phyloP scores from a whole-genome alignment of 2,329 filamentous ascomycete genomes.

The Sclerotinia nivalis region DNA sequence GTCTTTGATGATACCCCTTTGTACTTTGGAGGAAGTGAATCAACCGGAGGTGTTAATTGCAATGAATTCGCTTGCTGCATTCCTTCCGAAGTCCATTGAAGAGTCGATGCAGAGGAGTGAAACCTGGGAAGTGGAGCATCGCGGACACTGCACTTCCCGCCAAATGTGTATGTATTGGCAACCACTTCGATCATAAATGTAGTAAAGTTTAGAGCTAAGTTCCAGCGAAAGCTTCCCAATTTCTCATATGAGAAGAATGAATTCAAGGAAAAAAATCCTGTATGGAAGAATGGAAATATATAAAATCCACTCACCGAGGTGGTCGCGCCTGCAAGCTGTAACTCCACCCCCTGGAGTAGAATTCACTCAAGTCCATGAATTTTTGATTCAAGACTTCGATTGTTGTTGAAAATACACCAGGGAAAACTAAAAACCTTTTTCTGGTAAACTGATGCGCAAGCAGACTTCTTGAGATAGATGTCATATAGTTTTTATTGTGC shows the following conservation, averaged over 20 bases:
- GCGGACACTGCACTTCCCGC: too few species aligned
- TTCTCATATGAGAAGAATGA: too few species aligned
- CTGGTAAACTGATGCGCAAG: not conserved
- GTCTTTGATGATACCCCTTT: not conserved
- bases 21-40: not conserved
- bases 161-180: not conserved
- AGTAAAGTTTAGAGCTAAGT: not conserved
- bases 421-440: not conserved
- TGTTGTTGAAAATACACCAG: not conserved
- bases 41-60: not conserved
- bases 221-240: accelerated
- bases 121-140: not conserved
- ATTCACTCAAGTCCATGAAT: not conserved
- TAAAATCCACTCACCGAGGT: not conserved
- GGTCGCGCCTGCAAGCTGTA: not conserved
- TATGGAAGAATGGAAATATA: not conserved
- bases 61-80: not conserved
- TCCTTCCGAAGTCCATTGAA: not conserved
- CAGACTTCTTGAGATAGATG: not conserved
- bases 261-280: not conserved
- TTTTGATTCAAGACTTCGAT: not conserved
- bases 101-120: not conserved
- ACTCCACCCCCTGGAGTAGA: not conserved
- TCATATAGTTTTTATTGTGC: not conserved
- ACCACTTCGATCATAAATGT: not conserved